Percentiles rank a stretch among this genome's conserved stretches.
phyloP scores from a whole-genome alignment of 306 rosid species.

The Gynostemma pentaphyllum region DNA sequence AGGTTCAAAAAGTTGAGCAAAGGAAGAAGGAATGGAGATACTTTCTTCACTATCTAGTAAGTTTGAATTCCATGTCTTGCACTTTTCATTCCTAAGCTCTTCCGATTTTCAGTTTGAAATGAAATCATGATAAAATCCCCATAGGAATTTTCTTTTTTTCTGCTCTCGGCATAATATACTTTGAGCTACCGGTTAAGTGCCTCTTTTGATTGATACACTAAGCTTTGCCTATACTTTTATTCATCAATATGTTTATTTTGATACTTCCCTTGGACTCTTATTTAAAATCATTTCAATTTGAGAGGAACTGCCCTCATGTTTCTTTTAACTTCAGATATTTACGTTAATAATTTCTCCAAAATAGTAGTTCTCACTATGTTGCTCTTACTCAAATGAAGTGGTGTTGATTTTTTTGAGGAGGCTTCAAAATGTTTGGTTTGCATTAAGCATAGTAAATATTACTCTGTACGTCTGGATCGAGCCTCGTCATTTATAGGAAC shows the following conservation, averaged over 20 bases:
- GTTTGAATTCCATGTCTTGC: slow-evolving; percentile 22
- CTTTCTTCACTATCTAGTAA: slow-evolving; percentile 95
- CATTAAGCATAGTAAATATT: background rate
- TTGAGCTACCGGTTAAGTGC: too few species aligned
- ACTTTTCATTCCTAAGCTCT: too few species aligned
- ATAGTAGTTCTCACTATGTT: background rate
- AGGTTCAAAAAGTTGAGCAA: slow-evolving; percentile 85
- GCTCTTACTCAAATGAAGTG: background rate
- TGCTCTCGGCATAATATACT: background rate
- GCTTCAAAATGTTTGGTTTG: background rate
- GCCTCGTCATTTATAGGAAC: too few species aligned
- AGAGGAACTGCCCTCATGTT: background rate
- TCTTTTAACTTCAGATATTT: background rate
- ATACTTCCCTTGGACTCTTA: slow-evolving; percentile 11
- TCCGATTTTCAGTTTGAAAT: background rate
- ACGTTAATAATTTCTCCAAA: too few species aligned
- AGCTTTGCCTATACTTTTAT: background rate
- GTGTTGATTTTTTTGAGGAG: background rate
- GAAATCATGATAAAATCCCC: background rate
- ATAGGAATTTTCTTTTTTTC: background rate
- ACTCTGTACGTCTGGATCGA: background rate
- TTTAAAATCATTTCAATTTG: background rate
- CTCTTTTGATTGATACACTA: background rate
- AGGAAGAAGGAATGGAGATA: slow-evolving; percentile 82
- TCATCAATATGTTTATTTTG: slow-evolving; percentile 1